Evolutionary conservation across 495 filamentous ascomycete species (phyloP).

Genomic region (Lasiosphaeriaceae sp.): DNA sequence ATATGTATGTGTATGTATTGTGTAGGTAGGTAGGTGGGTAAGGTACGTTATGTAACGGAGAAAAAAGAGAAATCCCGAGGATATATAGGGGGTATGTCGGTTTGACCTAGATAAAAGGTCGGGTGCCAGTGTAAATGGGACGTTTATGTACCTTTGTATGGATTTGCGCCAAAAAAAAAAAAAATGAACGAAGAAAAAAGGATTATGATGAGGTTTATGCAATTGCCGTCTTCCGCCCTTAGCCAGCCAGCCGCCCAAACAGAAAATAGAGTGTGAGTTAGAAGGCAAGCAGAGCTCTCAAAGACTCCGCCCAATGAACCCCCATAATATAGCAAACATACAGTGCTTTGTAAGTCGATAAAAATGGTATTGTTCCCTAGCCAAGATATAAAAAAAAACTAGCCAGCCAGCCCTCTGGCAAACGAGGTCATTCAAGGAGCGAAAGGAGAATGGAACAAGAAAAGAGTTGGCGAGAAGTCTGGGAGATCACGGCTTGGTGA

Average conservation of each 20-base stretch:
- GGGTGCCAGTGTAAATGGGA: too few relatives aligned
- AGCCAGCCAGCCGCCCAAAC: not conserved
- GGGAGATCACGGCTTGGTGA: constrained; percentile 55
- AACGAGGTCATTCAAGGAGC: not conserved
- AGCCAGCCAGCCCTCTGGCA: not conserved
- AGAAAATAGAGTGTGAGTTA: not conserved
- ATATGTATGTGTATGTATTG: too few relatives aligned
- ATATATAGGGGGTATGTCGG: too few relatives aligned
- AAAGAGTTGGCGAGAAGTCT: not conserved
- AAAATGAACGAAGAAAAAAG: too few relatives aligned
- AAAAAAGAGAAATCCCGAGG: too few relatives aligned
- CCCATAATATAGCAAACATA: not conserved
- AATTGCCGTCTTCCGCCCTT: too few relatives aligned
- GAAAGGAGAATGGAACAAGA: not conserved
- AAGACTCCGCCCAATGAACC: not conserved
- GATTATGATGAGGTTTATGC: too few relatives aligned
- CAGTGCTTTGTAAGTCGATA: not conserved
- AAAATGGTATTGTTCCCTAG: not conserved
- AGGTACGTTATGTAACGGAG: too few relatives aligned
- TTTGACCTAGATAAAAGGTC: too few relatives aligned
- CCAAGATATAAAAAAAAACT: not conserved
- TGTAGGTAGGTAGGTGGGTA: too few relatives aligned
- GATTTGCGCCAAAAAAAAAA: too few relatives aligned
- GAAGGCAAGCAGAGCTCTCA: not conserved
- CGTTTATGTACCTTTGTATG: too few relatives aligned